phyloP scores from a whole-genome alignment of 2,329 filamentous ascomycete genomes.

The Scedosporium minutisporum region DNA sequence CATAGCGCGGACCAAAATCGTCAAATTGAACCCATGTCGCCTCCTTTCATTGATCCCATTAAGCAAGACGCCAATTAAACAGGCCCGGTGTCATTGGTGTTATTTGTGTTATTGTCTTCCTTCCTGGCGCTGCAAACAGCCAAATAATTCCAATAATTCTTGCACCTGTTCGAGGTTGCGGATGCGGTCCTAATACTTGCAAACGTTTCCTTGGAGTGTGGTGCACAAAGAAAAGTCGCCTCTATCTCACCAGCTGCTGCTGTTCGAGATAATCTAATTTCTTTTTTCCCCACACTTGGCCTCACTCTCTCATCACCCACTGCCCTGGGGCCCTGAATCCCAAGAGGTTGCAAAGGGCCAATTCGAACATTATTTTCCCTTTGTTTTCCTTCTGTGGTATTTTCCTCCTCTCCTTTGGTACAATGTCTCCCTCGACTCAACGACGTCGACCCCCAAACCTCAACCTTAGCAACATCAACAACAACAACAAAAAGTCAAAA shows the following conservation, averaged over 20 bases:
- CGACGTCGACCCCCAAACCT: slow-evolving; percentile 14
- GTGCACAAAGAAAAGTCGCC: neutral
- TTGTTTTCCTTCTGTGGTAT: neutral
- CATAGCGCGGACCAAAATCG: neutral
- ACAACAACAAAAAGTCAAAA: slow-evolving; percentile 1
- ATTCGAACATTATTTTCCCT: neutral
- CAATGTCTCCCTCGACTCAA: slow-evolving; percentile 8
- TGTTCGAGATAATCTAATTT: neutral
- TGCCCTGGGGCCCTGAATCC: neutral
- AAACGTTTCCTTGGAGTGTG: too few relatives aligned
- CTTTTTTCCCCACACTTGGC: slow-evolving; percentile 1
- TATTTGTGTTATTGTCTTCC: too few relatives aligned
- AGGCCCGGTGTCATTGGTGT: too few relatives aligned
- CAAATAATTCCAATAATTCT: too few relatives aligned
- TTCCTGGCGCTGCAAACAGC: too few relatives aligned
- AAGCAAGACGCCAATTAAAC: too few relatives aligned
- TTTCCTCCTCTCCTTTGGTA: neutral
- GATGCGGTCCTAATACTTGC: too few relatives aligned
- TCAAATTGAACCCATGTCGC: neutral
- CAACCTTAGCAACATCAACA: slow-evolving; percentile 10
- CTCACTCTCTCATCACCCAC: neutral
- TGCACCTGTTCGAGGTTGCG: too few relatives aligned
- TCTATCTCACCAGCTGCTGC: neutral
- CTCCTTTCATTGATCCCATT: too few relatives aligned
- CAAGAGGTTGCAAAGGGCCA: neutral